Evolutionary conservation across 2,329 filamentous ascomycete genomes (phyloP).

Genomic region (Trichoderma sp.): DNA sequence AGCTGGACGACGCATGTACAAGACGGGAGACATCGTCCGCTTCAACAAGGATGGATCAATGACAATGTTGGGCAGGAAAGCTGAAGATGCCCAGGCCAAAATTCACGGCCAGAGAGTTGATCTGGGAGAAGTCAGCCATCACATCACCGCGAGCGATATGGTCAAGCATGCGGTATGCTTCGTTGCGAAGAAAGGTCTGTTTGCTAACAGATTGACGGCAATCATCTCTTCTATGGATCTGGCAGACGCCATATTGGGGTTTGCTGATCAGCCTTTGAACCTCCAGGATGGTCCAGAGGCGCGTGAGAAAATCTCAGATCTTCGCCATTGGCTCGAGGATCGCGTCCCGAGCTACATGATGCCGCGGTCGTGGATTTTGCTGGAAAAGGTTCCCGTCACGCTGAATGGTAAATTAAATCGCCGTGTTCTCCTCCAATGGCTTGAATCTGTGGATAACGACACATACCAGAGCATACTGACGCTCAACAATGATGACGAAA

Average conservation of each 20-base stretch:
- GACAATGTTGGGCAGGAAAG: not conserved
- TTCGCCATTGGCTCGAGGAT: not conserved
- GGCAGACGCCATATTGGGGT: not conserved
- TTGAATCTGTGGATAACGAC: not conserved
- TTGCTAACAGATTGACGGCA: not conserved
- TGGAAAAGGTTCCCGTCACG: not conserved
- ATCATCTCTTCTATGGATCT: not conserved
- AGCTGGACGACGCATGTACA: not conserved
- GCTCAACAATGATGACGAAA: not conserved
- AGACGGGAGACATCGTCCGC: not conserved
- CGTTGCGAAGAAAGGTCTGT: not conserved
- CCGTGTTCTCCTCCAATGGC: not conserved
- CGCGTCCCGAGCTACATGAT: not conserved
- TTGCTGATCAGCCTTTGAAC: not conserved
- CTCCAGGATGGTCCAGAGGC: not conserved
- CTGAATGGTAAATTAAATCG: not conserved
- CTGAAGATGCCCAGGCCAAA: not conserved
- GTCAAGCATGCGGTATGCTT: not conserved
- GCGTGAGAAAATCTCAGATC: not conserved
- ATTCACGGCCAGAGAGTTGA: not conserved
- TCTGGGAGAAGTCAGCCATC: not conserved
- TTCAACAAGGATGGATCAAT: not conserved
- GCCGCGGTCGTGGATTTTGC: not conserved
- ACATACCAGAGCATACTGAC: not conserved
- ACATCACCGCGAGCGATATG: not conserved